These are phyloP conservation scores for Venturia aucupariae DNA, from an alignment of 2,329 filamentous ascomycete genomes.

Conservation along the genomic window DNA sequence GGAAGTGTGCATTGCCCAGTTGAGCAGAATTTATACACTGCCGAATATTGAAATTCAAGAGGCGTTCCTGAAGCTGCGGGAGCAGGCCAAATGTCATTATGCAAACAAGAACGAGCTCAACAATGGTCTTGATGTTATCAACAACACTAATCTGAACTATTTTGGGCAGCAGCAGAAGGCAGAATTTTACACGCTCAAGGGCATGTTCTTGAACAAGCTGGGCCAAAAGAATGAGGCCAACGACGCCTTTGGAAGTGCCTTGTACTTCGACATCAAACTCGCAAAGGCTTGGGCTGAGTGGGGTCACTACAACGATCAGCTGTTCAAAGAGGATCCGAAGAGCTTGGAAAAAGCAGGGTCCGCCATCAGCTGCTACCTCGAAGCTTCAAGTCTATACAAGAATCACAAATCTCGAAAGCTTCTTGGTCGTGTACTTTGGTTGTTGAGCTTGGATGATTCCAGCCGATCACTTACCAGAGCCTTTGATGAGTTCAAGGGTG, in stretches of 20 bases:
- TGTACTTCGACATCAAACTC: slow-evolving; percentile 92
- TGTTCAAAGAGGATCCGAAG: slow-evolving; percentile 82
- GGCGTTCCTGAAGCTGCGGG: slow-evolving; percentile 93
- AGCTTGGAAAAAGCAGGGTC: slow-evolving; percentile 80
- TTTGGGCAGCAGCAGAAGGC: slow-evolving; percentile 94
- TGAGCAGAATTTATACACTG: slow-evolving; percentile 95
- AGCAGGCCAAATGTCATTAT: slow-evolving; percentile 98
- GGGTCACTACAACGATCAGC: slow-evolving; percentile 95
- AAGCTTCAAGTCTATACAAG: slow-evolving; percentile 94
- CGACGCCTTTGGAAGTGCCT: slow-evolving; percentile 83
- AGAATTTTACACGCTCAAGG: slow-evolving; percentile 98
- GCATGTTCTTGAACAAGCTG: slow-evolving; percentile 96
- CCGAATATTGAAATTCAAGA: slow-evolving; percentile 99
- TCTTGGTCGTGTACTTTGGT: slow-evolving; percentile 86
- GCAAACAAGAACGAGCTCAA: slow-evolving; percentile 89
- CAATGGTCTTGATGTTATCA: slow-evolving; percentile 93
- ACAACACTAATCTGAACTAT: slow-evolving; percentile 98
- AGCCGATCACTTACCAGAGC: slow-evolving; percentile 74
- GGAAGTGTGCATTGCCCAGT: slow-evolving; percentile 93
- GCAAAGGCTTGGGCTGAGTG: slow-evolving; percentile 99
- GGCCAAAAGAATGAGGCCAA: slow-evolving; percentile 86
- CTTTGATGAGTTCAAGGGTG: slow-evolving; percentile 94
- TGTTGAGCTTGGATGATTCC: slow-evolving; percentile 85
- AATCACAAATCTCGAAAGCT: slow-evolving; percentile 93
- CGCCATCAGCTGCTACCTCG: slow-evolving; percentile 89